phyloP scores from a whole-genome alignment of 2,329 filamentous ascomycete species.

The Lecanicillium sp. region DNA sequence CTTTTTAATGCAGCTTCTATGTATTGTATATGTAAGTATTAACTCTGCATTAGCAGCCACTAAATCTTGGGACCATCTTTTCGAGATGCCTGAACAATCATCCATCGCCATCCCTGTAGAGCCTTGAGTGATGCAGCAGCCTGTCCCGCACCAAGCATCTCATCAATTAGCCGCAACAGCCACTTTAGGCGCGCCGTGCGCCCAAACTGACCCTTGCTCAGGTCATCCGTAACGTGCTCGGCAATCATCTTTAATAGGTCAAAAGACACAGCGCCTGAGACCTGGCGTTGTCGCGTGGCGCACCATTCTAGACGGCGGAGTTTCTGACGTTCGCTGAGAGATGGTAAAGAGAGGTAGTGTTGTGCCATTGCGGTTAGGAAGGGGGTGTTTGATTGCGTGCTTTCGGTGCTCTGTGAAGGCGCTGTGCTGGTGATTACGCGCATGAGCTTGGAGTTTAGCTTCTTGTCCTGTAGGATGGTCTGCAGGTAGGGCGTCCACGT shows the following conservation, averaged over 20 bases:
- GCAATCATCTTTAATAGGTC: conserved; percentile 19
- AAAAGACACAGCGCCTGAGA: conserved; percentile 16
- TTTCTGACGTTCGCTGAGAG: conserved; percentile 20
- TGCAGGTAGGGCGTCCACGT: neutral
- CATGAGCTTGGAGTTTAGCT: too few relatives aligned
- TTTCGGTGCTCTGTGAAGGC: neutral
- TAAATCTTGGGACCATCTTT: too few relatives aligned
- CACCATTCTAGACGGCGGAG: conserved; percentile 22
- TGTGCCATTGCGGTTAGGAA: conserved; percentile 22
- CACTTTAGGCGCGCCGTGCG: conserved; percentile 21
- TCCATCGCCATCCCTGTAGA: conserved; percentile 17
- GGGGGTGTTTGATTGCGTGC: conserved; percentile 13
- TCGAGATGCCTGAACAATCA: conserved; percentile 7
- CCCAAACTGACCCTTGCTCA: conserved; percentile 24
- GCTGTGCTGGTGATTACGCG: neutral
- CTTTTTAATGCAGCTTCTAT: too few relatives aligned
- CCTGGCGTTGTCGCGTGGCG: conserved; percentile 15
- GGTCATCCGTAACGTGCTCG: conserved; percentile 21
- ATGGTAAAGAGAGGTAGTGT: conserved; percentile 19
- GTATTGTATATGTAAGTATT: too few relatives aligned
- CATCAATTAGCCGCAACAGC: conserved; percentile 18
- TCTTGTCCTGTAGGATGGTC: neutral
- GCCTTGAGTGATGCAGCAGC: conserved; percentile 11
- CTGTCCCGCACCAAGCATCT: conserved; percentile 12
- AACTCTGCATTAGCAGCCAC: too few relatives aligned